Conservation (phyloP, 2,329 filamentous ascomycete genomes). For the Colletotrichum sp. region DNA sequence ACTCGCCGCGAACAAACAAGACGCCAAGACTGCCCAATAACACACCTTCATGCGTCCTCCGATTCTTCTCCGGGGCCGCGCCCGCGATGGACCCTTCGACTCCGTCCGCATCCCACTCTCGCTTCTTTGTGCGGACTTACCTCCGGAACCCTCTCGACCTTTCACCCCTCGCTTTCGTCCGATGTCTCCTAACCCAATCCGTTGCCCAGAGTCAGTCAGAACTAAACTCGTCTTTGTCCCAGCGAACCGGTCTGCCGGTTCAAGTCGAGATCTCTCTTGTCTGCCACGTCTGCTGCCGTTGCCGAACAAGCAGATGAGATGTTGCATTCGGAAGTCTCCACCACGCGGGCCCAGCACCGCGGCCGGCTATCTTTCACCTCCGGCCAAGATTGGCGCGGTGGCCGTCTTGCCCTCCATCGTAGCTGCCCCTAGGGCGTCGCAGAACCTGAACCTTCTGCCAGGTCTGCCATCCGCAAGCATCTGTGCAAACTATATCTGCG, state of each 20-base stretch:
- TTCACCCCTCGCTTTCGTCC: neutral
- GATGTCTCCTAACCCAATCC: neutral
- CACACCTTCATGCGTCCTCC: neutral
- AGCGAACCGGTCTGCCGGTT: neutral
- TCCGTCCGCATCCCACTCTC: neutral
- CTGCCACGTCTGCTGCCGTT: neutral
- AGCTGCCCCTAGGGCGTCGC: neutral
- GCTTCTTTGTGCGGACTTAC: neutral
- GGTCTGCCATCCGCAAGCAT: neutral
- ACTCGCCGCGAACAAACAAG: neutral
- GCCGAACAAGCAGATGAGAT: neutral
- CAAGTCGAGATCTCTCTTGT: neutral
- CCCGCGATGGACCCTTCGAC: neutral
- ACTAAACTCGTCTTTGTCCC: neutral
- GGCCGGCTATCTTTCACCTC: neutral
- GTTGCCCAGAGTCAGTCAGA: neutral
- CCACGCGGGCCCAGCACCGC: neutral
- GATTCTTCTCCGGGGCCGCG: constrained; percentile 10
- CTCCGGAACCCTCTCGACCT: neutral
- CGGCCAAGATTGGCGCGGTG: neutral
- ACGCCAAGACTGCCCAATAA: neutral
- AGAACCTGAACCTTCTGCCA: neutral
- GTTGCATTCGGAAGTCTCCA: neutral
- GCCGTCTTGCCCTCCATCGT: neutral
- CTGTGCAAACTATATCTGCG: neutral